phyloP scores from a whole-genome alignment of 495 filamentous ascomycete species.

The Trichoderma asperelloides region DNA sequence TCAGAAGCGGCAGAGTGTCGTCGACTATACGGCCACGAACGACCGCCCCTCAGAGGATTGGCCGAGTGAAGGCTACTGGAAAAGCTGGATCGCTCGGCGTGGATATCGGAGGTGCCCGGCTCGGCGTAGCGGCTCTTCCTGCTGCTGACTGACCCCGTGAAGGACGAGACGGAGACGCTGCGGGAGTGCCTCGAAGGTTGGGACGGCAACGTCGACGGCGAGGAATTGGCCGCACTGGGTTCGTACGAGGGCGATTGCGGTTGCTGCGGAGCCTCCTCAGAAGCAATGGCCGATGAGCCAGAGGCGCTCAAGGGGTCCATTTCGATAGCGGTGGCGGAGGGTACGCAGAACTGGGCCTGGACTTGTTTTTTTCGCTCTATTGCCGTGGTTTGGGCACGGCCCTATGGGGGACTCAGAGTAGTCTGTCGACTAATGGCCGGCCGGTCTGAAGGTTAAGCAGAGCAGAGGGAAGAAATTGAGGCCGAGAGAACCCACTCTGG shows the following conservation, averaged over 20 bases:
- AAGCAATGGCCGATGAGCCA: neutral
- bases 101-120: slow-evolving; percentile 37
- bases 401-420: neutral
- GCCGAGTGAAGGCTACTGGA: slow-evolving; percentile 49
- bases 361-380: too few relatives aligned
- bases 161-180: slow-evolving; percentile 18
- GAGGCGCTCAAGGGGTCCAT: neutral
- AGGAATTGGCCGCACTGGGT: slow-evolving; percentile 8
- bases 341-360: neutral
- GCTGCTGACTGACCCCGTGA: slow-evolving; percentile 19
- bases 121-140: slow-evolving; percentile 48
- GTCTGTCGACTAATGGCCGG: neutral
- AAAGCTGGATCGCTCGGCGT: slow-evolving; percentile 46
- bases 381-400: too few relatives aligned
- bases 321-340: neutral
- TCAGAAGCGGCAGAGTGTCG: slow-evolving; percentile 27
- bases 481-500: neutral
- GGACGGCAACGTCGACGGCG: slow-evolving; percentile 5
- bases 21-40: slow-evolving; percentile 18
- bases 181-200: slow-evolving; percentile 18
- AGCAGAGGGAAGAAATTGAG: neutral
- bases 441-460: neutral
- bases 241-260: neutral
- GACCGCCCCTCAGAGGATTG: slow-evolving; percentile 21
- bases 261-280: neutral